Base-by-base conservation (phyloP, 176 grass and related monocot species). In the Tuctoria greenei region DNA sequence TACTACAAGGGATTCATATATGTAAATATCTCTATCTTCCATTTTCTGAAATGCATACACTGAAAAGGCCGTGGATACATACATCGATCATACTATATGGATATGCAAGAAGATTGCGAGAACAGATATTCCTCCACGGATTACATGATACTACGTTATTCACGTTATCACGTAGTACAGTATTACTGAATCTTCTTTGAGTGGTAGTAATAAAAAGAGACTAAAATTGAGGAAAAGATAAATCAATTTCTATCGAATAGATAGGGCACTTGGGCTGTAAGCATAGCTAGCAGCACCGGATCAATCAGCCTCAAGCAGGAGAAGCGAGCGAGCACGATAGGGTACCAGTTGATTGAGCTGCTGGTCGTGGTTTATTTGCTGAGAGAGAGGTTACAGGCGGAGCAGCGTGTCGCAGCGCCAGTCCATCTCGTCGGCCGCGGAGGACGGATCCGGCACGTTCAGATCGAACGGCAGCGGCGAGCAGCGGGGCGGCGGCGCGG, bases 401-500 rank as follows among this genome's bases (percentile, higher is more conserved):
- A 88, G 86, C 70, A 80, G 64, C 86, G 86, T 88, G 81, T 88
- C 86, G 63, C 81, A 88, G 81, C 76, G 81, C 81, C 86, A 86
- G 80, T 89, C 87, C 80, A 84, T 89, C 60, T 90, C 84, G 74
- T 93, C 87, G 60, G 10, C 63, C 3, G 75, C 72, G 1, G 67
- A 62, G 1, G 67, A 62, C 25, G 83, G 76, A 75, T 80, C 81
- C 20, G 86, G 76, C 35, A 79, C 64, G 84, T 93, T 93, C 90
- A 93, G 90, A 90, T 93, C 90, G 81, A 93, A 93, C 0, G 84
- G 84, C 73, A 84, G 76, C 8, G 75, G 76, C n/a, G 75, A 6
- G 47, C 66, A 78, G 21, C 59, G n/a, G 0, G 69, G 14, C 3
- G 75, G 54, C 3, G 75, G 55, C 12, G 76, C 85, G 20, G 72